Conservation (phyloP, 2,329 filamentous ascomycete species). For the Cladosporium sp. region DNA sequence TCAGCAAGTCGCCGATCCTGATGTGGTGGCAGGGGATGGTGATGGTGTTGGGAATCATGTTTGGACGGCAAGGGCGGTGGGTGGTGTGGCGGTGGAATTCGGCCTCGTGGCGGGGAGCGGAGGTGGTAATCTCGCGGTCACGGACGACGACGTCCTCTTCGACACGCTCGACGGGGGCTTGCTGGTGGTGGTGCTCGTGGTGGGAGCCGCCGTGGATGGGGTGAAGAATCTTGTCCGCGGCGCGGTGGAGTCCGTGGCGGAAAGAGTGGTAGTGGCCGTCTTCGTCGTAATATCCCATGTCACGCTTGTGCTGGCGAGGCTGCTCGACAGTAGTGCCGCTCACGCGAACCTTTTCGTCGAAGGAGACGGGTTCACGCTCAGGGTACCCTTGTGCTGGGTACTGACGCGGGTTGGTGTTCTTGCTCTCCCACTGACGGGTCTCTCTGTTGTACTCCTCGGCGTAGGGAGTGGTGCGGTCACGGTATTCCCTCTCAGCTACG, state of each 20-base stretch:
- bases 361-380: conserved; percentile 32
- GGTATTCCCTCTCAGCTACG: conserved; percentile 46
- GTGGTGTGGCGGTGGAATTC: conserved; percentile 19
- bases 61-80: conserved; percentile 18
- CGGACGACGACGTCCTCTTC: conserved; percentile 46
- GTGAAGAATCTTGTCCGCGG: conserved; percentile 61
- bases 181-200: conserved; percentile 45
- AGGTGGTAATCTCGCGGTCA: conserved; percentile 42
- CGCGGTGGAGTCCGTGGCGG: conserved; percentile 64
- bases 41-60: conserved; percentile 67
- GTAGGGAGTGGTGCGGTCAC: conserved; percentile 35
- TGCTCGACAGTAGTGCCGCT: conserved; percentile 44
- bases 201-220: conserved; percentile 52
- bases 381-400: conserved; percentile 33
- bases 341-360: conserved; percentile 47
- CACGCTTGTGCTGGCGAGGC: conserved; percentile 44
- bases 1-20: conserved; percentile 96
- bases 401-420: conserved; percentile 36
- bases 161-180: conserved; percentile 25
- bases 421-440: conserved; percentile 33
- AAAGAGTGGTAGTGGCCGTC: conserved; percentile 71
- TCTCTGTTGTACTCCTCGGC: conserved; percentile 36
- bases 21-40: conserved; percentile 99
- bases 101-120: conserved; percentile 30
- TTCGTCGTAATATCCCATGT: conserved; percentile 79